A percentile compares a stretch with the other conserved stretches of the same genome.
phyloP scores from a whole-genome alignment of 2,329 filamentous ascomycete genomes.

The Exophiala dermatitidis region DNA sequence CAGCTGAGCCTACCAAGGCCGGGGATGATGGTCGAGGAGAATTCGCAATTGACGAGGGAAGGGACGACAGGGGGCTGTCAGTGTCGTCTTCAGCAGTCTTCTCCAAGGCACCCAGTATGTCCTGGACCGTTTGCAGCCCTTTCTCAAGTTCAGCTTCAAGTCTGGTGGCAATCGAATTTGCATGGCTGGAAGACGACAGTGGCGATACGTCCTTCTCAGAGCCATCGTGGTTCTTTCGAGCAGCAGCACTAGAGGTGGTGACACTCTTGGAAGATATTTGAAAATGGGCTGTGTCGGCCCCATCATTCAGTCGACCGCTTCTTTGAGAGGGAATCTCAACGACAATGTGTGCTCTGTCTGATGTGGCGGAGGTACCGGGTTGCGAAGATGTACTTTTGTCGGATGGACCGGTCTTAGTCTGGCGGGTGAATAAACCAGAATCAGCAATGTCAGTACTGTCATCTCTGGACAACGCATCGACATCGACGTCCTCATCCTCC shows the following conservation, averaged over 20 bases:
- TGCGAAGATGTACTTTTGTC: conserved; percentile 2
- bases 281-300: neutral
- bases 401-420: neutral
- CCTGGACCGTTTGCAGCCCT: conserved; percentile 12
- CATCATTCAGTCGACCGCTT: neutral
- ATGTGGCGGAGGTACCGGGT: neutral
- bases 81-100: conserved; percentile 6
- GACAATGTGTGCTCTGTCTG: conserved; percentile 10
- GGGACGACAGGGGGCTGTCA: conserved; percentile 23
- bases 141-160: conserved; percentile 16
- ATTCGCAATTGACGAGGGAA: conserved; percentile 8
- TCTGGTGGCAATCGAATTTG: conserved; percentile 6
- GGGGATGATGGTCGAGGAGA: conserved; percentile 1
- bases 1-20: neutral
- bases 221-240: neutral
- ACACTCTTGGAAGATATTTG: neutral
- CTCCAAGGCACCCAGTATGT: conserved; percentile 8
- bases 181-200: neutral
- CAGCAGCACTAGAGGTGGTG: neutral
- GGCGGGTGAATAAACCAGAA: neutral
- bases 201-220: neutral
- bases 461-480: conserved; percentile 26
- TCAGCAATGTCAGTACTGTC: neutral
- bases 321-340: no score
- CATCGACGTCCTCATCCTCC: conserved; percentile 39